Percentiles rank a stretch among this genome's conserved stretches.
Conservation (phyloP, 176 grass and related monocot species). For the Echinochloa phyllopogon region DNA sequence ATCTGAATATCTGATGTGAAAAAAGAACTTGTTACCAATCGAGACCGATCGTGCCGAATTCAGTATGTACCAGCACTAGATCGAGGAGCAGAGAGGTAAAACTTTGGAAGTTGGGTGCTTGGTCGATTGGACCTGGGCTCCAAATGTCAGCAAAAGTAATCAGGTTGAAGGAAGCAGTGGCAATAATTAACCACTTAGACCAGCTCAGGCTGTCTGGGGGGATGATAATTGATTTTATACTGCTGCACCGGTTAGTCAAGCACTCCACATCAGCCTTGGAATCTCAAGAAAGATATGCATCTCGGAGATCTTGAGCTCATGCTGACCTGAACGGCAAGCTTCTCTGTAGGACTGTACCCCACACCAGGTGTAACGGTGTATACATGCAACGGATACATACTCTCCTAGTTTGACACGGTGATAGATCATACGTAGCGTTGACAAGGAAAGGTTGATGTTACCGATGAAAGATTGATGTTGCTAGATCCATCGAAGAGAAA, state of each 20-base stretch:
- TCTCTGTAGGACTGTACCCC: background rate
- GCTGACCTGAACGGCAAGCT: background rate
- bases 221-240: background rate
- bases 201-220: conserved; percentile 44
- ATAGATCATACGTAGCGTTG: background rate
- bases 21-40: background rate
- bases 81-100: background rate
- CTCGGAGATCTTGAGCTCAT: background rate
- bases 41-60: background rate
- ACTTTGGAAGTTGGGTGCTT: background rate
- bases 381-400: background rate
- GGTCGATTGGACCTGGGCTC: background rate
- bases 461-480: background rate
- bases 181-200: conserved; percentile 36
- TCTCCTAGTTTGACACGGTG: background rate
- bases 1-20: background rate
- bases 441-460: background rate
- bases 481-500: background rate
- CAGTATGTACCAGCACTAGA: background rate
- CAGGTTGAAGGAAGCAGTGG: conserved; percentile 8
- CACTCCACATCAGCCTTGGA: conserved; percentile 31
- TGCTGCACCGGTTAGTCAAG: conserved; percentile 35
- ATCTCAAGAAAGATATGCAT: conserved; percentile 53
- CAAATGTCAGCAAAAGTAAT: conserved; percentile 12
- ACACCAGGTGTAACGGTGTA: background rate